Percentiles rank a stretch among this genome's conserved stretches.
These are phyloP conservation scores for Chaetothyriales sp. DNA, from an alignment of 2,329 filamentous ascomycete genomes.

Conservation along the genomic window DNA sequence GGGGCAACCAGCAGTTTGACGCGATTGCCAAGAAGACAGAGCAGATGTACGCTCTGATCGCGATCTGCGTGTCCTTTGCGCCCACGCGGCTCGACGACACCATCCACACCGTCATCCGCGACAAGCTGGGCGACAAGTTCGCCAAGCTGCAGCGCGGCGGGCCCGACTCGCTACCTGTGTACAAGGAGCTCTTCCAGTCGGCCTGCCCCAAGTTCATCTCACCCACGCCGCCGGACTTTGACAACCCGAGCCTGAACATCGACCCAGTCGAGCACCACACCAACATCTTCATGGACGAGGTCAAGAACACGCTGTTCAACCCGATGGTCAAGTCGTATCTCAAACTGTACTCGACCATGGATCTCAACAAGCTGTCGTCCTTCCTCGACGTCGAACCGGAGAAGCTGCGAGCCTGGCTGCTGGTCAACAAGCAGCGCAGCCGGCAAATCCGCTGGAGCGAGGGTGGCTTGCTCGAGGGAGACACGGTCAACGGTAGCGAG, in stretches of 20 bases:
- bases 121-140: conserved; percentile 99
- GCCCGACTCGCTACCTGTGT: conserved; percentile 85
- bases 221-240: conserved; percentile 90
- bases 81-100: conserved; percentile 95
- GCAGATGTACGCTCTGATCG: conserved; percentile 98
- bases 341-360: conserved; percentile 98
- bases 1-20: conserved; percentile 70
- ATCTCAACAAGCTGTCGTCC: conserved; percentile 90
- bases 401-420: conserved; percentile 78
- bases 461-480: conserved; percentile 77
- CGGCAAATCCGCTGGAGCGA: conserved; percentile 91
- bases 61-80: conserved; percentile 97
- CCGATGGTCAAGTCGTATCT: conserved; percentile 97
- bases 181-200: conserved; percentile 92
- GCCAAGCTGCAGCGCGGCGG: conserved; percentile 91
- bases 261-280: conserved; percentile 97
- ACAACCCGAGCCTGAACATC: conserved; percentile 87
- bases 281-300: conserved; percentile 97
- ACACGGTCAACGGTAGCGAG: conserved; percentile 83
- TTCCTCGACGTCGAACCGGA: conserved; percentile 97
- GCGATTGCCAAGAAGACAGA: conserved; percentile 99
- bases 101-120: conserved; percentile 90
- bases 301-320: conserved; percentile 95
- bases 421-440: conserved; percentile 97
- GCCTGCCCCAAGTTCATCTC: conserved; percentile 99